Evolutionary conservation across 2,329 filamentous ascomycete species (phyloP).

Genomic region (Paraphaeosphaeria sporulosa): DNA sequence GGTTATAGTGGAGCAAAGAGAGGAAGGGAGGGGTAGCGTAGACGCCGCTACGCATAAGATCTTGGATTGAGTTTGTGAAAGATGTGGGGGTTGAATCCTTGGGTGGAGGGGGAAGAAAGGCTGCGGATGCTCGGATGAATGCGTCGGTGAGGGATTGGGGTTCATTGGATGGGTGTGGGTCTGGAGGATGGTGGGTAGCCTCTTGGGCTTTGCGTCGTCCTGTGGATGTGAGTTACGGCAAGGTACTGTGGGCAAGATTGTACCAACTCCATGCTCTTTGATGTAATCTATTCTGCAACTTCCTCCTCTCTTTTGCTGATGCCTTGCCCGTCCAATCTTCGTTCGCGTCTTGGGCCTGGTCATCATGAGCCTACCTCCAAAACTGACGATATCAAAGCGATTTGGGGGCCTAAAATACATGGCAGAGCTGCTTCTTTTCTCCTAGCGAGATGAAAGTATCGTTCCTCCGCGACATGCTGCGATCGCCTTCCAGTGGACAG

Average conservation of each 20-base stretch:
- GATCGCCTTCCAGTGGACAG: background rate
- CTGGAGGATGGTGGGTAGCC: background rate
- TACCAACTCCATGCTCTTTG: slow-evolving; percentile 23
- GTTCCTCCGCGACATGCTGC: background rate
- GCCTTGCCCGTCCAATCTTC: slow-evolving; percentile 23
- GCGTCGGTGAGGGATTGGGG: background rate
- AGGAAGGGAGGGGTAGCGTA: background rate
- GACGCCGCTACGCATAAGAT: background rate
- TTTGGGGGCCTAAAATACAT: background rate
- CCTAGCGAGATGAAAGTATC: background rate
- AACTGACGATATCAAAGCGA: background rate
- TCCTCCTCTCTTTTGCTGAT: slow-evolving; percentile 20
- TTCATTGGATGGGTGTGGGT: background rate
- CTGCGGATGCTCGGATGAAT: background rate
- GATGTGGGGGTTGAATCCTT: background rate
- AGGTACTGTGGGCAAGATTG: too few relatives aligned
- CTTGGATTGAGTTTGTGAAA: background rate
- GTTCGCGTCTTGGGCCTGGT: background rate
- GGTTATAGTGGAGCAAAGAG: background rate
- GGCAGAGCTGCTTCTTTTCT: slow-evolving; percentile 5
- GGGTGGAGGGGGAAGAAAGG: background rate
- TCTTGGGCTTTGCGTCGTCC: slow-evolving; percentile 6
- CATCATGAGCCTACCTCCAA: background rate
- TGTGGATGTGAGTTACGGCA: background rate
- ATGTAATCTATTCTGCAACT: slow-evolving; percentile 25